Percentiles rank a stretch among this genome's conserved stretches.
phyloP scores from a whole-genome alignment of 108 stramenopile species.

The Cyclotella atomus region DNA sequence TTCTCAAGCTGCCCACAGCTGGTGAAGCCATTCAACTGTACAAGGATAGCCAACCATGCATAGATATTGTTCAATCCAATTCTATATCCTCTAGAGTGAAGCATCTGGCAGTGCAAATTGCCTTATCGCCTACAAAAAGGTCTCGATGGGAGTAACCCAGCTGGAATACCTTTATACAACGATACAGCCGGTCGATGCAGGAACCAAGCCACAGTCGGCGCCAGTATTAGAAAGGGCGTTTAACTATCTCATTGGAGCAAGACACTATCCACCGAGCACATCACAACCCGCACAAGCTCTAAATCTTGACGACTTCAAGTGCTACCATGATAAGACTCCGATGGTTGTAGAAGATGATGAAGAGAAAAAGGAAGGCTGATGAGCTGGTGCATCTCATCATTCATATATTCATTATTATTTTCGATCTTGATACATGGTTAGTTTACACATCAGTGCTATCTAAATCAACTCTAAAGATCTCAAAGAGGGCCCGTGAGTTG shows the following conservation, averaged over 20 bases:
- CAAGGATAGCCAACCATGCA: conserved; percentile 19
- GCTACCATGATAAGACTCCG: not conserved
- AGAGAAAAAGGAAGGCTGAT: too few species aligned
- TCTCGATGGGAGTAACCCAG: not conserved
- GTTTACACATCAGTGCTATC: too few species aligned
- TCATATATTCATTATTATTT: too few species aligned
- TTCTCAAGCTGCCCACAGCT: conserved; percentile 2
- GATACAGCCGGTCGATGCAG: conserved; percentile 6
- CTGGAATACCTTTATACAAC: not conserved
- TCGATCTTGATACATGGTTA: too few species aligned
- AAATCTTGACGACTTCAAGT: not conserved
- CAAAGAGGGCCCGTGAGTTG: too few species aligned
- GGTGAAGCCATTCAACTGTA: conserved; percentile 1
- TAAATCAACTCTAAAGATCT: too few species aligned
- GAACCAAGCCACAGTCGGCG: conserved; percentile 14
- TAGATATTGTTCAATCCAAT: conserved; percentile 1
- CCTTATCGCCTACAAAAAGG: conserved; percentile 2
- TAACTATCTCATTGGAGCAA: conserved; percentile 6
- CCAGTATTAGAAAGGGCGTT: conserved; percentile 1
- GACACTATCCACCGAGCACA: conserved; percentile 11
- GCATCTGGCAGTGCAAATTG: conserved; percentile 8
- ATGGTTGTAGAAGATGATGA: too few species aligned
- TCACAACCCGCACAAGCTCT: conserved; percentile 5
- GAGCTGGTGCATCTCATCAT: too few species aligned
- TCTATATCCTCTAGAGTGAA: conserved; percentile 7